Base-by-base conservation (phyloP, 495 filamentous ascomycete species). In the Astrothelium subdiscretum region DNA sequence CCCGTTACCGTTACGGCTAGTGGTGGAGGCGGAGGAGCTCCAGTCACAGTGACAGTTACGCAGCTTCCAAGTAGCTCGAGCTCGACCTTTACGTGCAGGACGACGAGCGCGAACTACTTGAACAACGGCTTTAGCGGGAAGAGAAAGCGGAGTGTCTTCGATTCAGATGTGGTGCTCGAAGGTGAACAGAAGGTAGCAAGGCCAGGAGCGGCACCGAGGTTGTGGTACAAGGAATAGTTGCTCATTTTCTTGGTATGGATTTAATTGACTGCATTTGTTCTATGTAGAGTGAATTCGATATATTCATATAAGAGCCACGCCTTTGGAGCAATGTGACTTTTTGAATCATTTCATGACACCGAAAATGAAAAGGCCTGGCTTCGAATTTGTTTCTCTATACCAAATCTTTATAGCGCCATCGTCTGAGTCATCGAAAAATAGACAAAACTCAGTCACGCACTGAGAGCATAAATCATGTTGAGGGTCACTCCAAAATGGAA, bases 71-170 rank as follows among this genome's bases (percentile, higher is more conserved):
- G 43, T 4, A 57, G 22, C 5, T 58, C 35, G 12, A 63, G 31
- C 40, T 42, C 29, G n/a, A 63, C 38, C 29, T 68, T 68, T 42
- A 62, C 63, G 1, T 68, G 66, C 58, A 42, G 63, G 38, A 68
- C 66, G 20, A 60, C 57, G 27, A 57, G 59, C 12, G 65, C 66
- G 24, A 68, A 68, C 51, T 68, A 67, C 57, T 51, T 67, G 29
- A 67, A 67, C 59, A 51, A 32, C 6, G 59, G 29, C 1, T 32
- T 35, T 58, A 29, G 60, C 48, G 58, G 48, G 57, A 59, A 38
- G 58, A 43, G 42, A 20, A 66, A 66, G 61, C 18, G 63, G 32
- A 64, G 61, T 38, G 35, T 68, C 27, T 61, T 63, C n/a, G 63
- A 65, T 54, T 20, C 27, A 3, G 63, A 67, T 29, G 20, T 31